Conservation (phyloP, 1,139 yeast genomes). For the Sugiyamaella pinicola region DNA sequence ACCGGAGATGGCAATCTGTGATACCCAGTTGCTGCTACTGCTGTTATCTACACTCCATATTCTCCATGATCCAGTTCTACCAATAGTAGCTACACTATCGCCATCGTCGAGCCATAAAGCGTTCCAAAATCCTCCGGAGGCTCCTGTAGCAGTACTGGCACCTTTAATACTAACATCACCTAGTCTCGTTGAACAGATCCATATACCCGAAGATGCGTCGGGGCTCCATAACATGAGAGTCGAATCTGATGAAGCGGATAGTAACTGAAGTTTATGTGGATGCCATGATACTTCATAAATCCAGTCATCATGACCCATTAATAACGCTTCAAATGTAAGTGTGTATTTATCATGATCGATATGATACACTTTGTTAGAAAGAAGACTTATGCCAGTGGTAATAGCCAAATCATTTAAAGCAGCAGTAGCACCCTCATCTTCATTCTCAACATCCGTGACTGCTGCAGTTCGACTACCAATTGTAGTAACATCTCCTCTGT, state of each 20-base stretch:
- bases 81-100: slow-evolving; percentile 64
- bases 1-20: slow-evolving; percentile 71
- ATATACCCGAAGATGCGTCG: slow-evolving; percentile 81
- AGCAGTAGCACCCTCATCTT: slow-evolving; percentile 18
- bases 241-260: slow-evolving; percentile 92
- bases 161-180: slow-evolving; percentile 96
- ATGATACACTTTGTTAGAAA: slow-evolving; percentile 36
- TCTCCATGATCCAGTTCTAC: slow-evolving; percentile 93
- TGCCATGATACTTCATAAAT: slow-evolving; percentile 85
- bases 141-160: slow-evolving; percentile 97
- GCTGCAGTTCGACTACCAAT: slow-evolving; percentile 26
- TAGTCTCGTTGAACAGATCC: slow-evolving; percentile 79
- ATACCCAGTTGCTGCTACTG: slow-evolving; percentile 52
- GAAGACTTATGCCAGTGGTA: slow-evolving; percentile 15
- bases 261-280: slow-evolving; percentile 53
- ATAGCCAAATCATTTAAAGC: slow-evolving; percentile 20
- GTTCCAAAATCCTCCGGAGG: slow-evolving; percentile 97
- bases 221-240: slow-evolving; percentile 97
- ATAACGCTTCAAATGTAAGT: slow-evolving; percentile 83
- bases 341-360: slow-evolving; percentile 47
- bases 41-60: slow-evolving; percentile 56
- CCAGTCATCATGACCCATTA: slow-evolving; percentile 99
- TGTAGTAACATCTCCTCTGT: slow-evolving; percentile 48
- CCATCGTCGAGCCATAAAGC: slow-evolving; percentile 69
- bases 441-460: slow-evolving; percentile 26